Percentiles rank a stretch among this genome's conserved stretches.
These are phyloP conservation scores for Uncinocarpus reesii DNA, from an alignment of 2,329 filamentous ascomycete species.

Conservation along the genomic window DNA sequence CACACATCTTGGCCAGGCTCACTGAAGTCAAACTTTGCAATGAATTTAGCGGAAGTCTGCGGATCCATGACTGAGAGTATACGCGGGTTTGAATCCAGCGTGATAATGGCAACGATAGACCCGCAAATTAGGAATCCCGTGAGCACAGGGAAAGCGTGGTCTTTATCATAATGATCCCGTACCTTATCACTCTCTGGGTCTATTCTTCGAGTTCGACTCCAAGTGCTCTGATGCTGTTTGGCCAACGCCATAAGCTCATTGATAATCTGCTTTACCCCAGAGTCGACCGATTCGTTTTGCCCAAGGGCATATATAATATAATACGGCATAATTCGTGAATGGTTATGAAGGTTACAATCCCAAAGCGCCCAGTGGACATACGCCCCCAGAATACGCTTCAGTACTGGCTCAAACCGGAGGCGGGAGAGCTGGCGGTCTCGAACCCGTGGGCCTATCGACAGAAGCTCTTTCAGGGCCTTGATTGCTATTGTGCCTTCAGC, in stretches of 20 bases:
- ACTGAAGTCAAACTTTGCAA: conserved; percentile 46
- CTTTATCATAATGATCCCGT: conserved; percentile 12
- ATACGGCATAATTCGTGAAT: conserved; percentile 32
- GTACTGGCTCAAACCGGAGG: conserved; percentile 28
- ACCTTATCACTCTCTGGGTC: conserved; percentile 3
- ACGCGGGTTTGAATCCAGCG: conserved; percentile 37
- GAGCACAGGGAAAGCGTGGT: conserved; percentile 38
- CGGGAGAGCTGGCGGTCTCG: conserved; percentile 40
- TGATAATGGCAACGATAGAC: conserved; percentile 44
- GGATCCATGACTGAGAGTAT: conserved; percentile 17
- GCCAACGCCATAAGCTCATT: conserved; percentile 37
- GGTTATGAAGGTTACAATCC: conserved; percentile 38
- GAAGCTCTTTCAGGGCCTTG: conserved; percentile 41
- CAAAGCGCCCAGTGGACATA: conserved; percentile 47
- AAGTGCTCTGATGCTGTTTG: conserved; percentile 32
- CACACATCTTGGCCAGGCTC: conserved; percentile 48
- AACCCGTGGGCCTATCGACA: conserved; percentile 40
- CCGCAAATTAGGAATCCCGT: conserved; percentile 47
- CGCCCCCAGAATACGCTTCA: conserved; percentile 34
- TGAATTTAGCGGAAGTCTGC: conserved; percentile 25
- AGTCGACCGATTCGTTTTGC: conserved; percentile 30
- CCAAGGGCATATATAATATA: conserved; percentile 38
- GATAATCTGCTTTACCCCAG: conserved; percentile 37
- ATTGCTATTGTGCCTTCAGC: conserved; percentile 30
- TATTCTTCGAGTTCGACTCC: conserved; percentile 11